These are phyloP conservation scores for Penicillium daleae DNA, from an alignment of 495 filamentous ascomycete genomes.

Conservation along the genomic window DNA sequence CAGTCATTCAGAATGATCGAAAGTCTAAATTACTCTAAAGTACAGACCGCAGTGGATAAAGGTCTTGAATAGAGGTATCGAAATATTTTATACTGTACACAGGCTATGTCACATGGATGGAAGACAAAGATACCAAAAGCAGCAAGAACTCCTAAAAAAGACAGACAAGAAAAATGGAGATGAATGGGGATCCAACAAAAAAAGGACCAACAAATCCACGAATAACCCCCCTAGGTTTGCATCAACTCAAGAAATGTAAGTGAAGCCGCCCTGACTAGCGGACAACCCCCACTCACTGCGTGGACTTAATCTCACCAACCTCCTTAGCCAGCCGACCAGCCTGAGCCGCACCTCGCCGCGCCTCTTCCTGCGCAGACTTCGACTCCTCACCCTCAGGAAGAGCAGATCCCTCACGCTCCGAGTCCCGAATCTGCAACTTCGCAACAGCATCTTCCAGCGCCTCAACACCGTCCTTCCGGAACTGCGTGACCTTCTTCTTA, in stretches of 20 bases:
- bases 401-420: slow-evolving; percentile 13
- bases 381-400: slow-evolving; percentile 18
- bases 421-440: slow-evolving; percentile 49
- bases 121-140: slow-evolving; percentile 32
- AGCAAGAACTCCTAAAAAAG: slow-evolving; percentile 34
- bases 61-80: slow-evolving; percentile 4
- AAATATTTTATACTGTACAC: slow-evolving; percentile 39
- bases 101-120: slow-evolving; percentile 36
- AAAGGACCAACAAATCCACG: slow-evolving; percentile 2
- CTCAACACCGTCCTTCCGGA: slow-evolving; percentile 65
- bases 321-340: slow-evolving; percentile 15
- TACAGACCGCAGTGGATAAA: not conserved
- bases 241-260: not conserved
- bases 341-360: slow-evolving; percentile 8
- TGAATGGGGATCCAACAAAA: not conserved
- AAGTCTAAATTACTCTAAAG: not conserved
- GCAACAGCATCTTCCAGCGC: slow-evolving; percentile 73
- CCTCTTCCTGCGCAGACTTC: slow-evolving; percentile 14
- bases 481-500: slow-evolving; percentile 83
- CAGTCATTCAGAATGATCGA: not conserved
- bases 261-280: not conserved
- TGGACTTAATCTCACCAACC: not conserved
- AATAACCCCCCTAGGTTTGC: not conserved
- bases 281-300: not conserved
- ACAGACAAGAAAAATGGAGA: slow-evolving; percentile 19